A percentile compares a stretch with the other conserved stretches of the same genome.
These are phyloP conservation scores for Aspergillus alliaceus DNA, from an alignment of 2,329 filamentous ascomycete species.

Conservation along the genomic window DNA sequence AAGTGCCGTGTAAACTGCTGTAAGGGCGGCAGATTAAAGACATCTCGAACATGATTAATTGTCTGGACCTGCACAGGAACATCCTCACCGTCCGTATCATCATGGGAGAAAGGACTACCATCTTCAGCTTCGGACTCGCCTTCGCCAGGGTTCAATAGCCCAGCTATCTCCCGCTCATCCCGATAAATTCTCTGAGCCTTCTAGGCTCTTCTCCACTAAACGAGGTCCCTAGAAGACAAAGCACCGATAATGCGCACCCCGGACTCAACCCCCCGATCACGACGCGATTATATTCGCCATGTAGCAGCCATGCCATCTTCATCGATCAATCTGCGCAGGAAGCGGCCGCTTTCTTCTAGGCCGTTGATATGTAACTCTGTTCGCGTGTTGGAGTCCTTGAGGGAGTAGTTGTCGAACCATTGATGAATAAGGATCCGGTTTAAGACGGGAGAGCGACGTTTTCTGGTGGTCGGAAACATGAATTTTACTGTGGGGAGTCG, in stretches of 20 bases:
- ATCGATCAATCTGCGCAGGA: slow-evolving; percentile 36
- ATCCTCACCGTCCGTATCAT: slow-evolving; percentile 12
- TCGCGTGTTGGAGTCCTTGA: slow-evolving; percentile 42
- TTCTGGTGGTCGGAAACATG: slow-evolving; percentile 53
- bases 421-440: slow-evolving; percentile 48
- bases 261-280: slow-evolving; percentile 56
- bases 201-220: neutral
- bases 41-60: slow-evolving; percentile 31
- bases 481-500: slow-evolving; percentile 41
- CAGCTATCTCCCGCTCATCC: slow-evolving; percentile 43
- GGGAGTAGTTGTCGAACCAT: slow-evolving; percentile 53
- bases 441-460: slow-evolving; percentile 46
- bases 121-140: slow-evolving; percentile 12
- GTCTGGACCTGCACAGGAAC: slow-evolving; percentile 22
- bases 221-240: slow-evolving; percentile 44
- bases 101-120: slow-evolving; percentile 22
- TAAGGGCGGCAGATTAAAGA: slow-evolving; percentile 25
- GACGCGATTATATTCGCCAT: slow-evolving; percentile 38
- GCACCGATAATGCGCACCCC: slow-evolving; percentile 51
- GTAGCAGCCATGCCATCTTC: slow-evolving; percentile 29
- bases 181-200: slow-evolving; percentile 45
- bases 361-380: slow-evolving; percentile 48
- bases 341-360: slow-evolving; percentile 42
- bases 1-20: neutral
- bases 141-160: slow-evolving; percentile 18